Base-by-base conservation (phyloP, 805 yeast species). In the Cyberlindnera nakhonratchasimensis region DNA sequence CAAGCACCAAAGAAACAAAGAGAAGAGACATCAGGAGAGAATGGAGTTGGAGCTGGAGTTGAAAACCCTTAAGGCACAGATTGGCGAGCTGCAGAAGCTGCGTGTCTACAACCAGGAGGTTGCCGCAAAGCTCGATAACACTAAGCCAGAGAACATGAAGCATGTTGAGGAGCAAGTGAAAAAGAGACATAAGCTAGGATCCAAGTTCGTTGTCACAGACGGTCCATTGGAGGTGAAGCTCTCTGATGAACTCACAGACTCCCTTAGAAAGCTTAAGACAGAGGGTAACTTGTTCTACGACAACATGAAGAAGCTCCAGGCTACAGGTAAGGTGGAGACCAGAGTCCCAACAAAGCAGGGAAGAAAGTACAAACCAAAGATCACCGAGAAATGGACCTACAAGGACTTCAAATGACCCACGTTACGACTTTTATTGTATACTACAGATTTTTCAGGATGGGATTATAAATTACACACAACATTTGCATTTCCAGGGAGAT, bases 341-440 rank as follows among this genome's bases (percentile, higher is more conserved):
- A 79, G 97, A 66, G 75, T 81, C 28, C 86, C 83, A 11, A 52
- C 57, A 29, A 79, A 77, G 44, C 79, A 77, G 62, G 77, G 70
- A 62, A 77, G 83, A 59, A 82, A 77, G 61, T 83, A 82, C 58
- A 72, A 79, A 53, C 82, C 75, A 45, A 87, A 84, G 71, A 66
- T 84, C 48, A 85, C 95, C 23, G 96, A 91, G 64, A 91, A 90
- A 67, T 88, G 95, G 95, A 76, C 90, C 25, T 86, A 85, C 67
- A 91, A 91, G 69, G 95, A 91, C 66, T 86, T 86, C 59, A 82
- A 82, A 66, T 82, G 34, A 43, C 21, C 26, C 8, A 10, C 6
- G 3, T 7, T 6, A 19, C 28, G 28, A 10, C 13, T 31, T 20
- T 30, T 24, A 22, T 31, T 29, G 16, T 26, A 10, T 26, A 14